phyloP scores from a whole-genome alignment of 768 basidiomycete species.

The Agaricus sinodeliciosus region DNA sequence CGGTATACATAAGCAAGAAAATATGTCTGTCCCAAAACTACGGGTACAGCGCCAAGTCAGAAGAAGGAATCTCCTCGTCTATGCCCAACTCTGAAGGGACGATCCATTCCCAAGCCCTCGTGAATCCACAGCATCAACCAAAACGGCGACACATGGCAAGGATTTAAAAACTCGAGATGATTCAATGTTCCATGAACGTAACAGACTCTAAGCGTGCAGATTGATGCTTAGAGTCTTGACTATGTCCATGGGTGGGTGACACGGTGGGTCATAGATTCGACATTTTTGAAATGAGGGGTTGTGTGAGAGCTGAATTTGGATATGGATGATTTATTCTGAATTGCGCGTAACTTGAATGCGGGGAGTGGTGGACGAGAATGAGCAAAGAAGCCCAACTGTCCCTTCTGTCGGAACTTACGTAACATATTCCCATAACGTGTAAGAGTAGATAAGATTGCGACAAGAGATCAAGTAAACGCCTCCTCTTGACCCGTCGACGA shows the following conservation, averaged over 20 bases:
- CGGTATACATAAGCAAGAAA: too few relatives aligned
- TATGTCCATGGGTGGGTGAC: conserved; percentile 40
- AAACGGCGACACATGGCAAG: conserved; percentile 50
- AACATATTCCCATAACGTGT: too few relatives aligned
- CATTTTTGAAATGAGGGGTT: too few relatives aligned
- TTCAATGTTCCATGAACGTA: conserved; percentile 67
- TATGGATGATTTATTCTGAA: not conserved
- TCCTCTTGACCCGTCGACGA: too few relatives aligned
- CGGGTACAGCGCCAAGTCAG: conserved; percentile 31
- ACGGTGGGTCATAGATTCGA: too few relatives aligned
- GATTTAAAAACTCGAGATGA: conserved; percentile 19
- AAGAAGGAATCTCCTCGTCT: conserved; percentile 17
- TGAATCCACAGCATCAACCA: conserved; percentile 39
- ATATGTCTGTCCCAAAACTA: conserved; percentile 65
- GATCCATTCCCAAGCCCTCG: conserved; percentile 33
- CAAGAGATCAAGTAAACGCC: too few relatives aligned
- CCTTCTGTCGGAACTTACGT: too few relatives aligned
- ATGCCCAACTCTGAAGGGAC: conserved; percentile 64
- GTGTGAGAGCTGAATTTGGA: not conserved
- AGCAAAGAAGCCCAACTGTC: too few relatives aligned
- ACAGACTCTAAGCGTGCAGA: conserved; percentile 49
- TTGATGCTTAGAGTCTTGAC: conserved; percentile 54
- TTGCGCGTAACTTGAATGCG: too few relatives aligned
- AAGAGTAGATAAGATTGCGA: too few relatives aligned
- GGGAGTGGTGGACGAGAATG: too few relatives aligned